Evolutionary conservation across 192 early-diverging fungal species (phyloP).

Genomic region (Spizellomyces punctatus): DNA sequence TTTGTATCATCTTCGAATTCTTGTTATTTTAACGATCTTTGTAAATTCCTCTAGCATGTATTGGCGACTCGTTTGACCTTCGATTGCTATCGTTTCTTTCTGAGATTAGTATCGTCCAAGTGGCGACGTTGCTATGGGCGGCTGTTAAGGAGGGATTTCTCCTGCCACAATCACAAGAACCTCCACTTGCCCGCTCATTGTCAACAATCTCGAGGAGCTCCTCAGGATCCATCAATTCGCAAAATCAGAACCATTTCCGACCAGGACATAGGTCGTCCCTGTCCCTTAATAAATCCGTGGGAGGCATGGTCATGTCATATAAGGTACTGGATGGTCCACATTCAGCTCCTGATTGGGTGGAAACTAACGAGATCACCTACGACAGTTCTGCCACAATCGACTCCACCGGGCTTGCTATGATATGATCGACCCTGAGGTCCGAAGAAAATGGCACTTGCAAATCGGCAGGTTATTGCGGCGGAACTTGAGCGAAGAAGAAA

Average conservation of each 20-base stretch:
- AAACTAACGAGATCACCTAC: not conserved
- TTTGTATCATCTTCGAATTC: not conserved
- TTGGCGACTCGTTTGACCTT: slow-evolving; percentile 40
- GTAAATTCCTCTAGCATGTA: slow-evolving; percentile 32
- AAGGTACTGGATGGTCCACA: not conserved
- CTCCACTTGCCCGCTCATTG: not conserved
- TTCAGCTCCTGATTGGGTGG: not conserved
- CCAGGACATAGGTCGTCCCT: slow-evolving; percentile 21
- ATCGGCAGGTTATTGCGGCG: slow-evolving; percentile 36
- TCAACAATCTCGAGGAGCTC: slow-evolving; percentile 22
- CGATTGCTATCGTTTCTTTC: slow-evolving; percentile 15
- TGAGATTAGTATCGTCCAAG: slow-evolving; percentile 17
- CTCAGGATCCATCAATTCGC: slow-evolving; percentile 17
- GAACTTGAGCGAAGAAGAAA: slow-evolving; percentile 19
- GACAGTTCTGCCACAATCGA: slow-evolving; percentile 36
- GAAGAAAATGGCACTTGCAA: slow-evolving; percentile 32
- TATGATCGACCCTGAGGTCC: slow-evolving; percentile 4
- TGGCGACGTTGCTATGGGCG: slow-evolving; percentile 25
- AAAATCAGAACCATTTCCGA: not conserved
- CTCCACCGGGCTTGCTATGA: slow-evolving; percentile 27
- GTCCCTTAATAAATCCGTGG: slow-evolving; percentile 19
- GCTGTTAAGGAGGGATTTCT: slow-evolving; percentile 37
- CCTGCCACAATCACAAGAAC: slow-evolving; percentile 19
- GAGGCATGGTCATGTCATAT: slow-evolving; percentile 28
- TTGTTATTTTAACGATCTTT: not conserved